Evolutionary conservation across 2,329 filamentous ascomycete genomes (phyloP), one percentile per base, ranked within the genome.

Genomic region (Leptographium wingfieldii): DNA sequence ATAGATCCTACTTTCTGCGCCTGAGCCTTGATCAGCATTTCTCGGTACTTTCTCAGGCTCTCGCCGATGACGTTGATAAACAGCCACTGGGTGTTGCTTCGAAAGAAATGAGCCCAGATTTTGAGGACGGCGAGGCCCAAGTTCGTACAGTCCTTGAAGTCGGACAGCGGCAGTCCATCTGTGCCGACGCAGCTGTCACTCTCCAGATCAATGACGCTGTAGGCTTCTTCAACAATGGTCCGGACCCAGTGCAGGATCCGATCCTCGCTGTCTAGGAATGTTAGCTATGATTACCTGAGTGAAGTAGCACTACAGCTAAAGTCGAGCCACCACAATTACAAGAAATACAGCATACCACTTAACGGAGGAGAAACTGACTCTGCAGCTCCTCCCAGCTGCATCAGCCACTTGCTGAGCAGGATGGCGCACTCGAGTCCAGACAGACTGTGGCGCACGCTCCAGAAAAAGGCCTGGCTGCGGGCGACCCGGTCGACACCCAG

Each of bases 371-470:
- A 16, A 11, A 3, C 16, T 10, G n/a, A 11, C 22, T 49, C 48
- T n/a, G 48, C 48, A 11, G 48, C 11, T 7, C 16, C n/a, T 22
- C 16, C 52, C 3, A 63, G 46, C 27, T 63, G 66, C 2, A 49
- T 25, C 1, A 74, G 68, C 76, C 76, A 79, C 60, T 75, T 73
- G 12, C 49, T 53, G 5, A 60, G 43, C 11, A 60, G 54, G 69
- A 78, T 65, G 0, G 79, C 78, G 59, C 78, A 81, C 64, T 80
- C 78, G 19, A 81, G 67, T 61, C 75, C 79, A 67, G 77, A 80
- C 6, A 81, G 69, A 1, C 77, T 77, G 64, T 81, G 79, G 63
- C 80, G 77, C 33, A 81, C 77, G 46, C 75, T 77, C 79, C 79
- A 81, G 65, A 79, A 77, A 59, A 79, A 76, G 1, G 77, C 79